phyloP scores from a whole-genome alignment of 768 basidiomycete genomes.

The Clathrus columnatus region DNA sequence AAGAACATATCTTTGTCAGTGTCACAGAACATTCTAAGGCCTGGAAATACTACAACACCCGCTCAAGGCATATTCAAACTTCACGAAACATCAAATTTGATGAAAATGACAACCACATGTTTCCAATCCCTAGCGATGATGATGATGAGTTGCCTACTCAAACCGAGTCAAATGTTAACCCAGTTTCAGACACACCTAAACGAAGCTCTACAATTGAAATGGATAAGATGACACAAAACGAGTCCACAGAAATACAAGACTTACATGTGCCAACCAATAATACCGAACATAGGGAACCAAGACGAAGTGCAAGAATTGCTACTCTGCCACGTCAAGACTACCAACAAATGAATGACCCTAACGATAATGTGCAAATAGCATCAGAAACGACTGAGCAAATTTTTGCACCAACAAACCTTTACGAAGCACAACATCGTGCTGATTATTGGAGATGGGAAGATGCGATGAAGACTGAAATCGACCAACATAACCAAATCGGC shows the following conservation, averaged over 20 bases:
- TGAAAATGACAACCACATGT: slow-evolving; percentile 2
- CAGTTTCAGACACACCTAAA: too few relatives aligned
- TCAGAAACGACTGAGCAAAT: background rate
- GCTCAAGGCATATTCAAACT: background rate
- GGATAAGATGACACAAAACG: too few relatives aligned
- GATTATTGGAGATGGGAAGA: slow-evolving; percentile 17
- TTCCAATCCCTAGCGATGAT: background rate
- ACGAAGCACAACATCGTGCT: slow-evolving; percentile 9
- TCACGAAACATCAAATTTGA: slow-evolving; percentile 9
- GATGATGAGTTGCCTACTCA: background rate
- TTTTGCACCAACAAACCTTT: slow-evolving; percentile 6
- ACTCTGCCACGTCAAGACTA: background rate
- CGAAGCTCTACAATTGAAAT: too few relatives aligned
- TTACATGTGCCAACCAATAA: background rate
- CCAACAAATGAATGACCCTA: background rate
- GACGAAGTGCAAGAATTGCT: too few relatives aligned
- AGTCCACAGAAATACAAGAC: background rate
- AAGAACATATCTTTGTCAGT: slow-evolving; percentile 13
- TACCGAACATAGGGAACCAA: too few relatives aligned
- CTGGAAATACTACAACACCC: slow-evolving; percentile 11
- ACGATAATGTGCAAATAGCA: background rate
- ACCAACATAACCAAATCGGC: slow-evolving; percentile 13
- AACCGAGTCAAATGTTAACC: background rate
- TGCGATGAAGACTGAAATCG: slow-evolving; percentile 20
- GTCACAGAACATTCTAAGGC: slow-evolving; percentile 12